Evolutionary conservation across 257 asterid genomes (phyloP), one percentile per base, ranked within the genome.

Genomic region (Gardenia jasminoides): DNA sequence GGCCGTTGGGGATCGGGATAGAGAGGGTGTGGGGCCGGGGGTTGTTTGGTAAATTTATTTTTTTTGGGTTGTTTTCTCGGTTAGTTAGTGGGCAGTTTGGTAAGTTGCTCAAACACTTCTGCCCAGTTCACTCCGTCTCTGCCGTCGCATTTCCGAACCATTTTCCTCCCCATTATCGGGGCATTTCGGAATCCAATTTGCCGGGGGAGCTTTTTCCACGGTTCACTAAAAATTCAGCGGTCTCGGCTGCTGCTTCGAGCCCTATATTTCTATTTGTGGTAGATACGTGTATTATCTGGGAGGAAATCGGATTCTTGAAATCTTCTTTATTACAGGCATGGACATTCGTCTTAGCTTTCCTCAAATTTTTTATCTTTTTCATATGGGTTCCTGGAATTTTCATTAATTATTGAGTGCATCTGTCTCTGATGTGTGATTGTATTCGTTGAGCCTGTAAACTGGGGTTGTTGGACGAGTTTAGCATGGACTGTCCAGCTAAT

Each of bases 171-270:
- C 92, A 91, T 79, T 95, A 93, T 84, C 99, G 93, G 87, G 88
- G 91, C 54, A 93, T 95, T 31, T 89, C 97, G 12, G 99, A 95
- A 10, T 87, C 92, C 73, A 91, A 86, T 83, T 76, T 93, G 70
- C 99, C 99, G 4, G 99, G 96, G 24, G 98, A 95, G 88, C 94
- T 95, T 39, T 95, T 90, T 75, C 96, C 99, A 28, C 98, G 92
- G 84, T 88, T 86, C 74, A 95, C 98, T 19, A 93, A 72, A 39
- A 83, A 82, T 30, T 59, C 81, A 16, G 66, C 87, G 61, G 90
- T 88, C 75, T 31, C 77, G 80, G 82, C 83, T 70, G 84, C 86
- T 75, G 75, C 83, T 36, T 43, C 85, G 12, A 74, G 31, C 52
- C 84, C 87, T 78, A 90, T 96, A n/a, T 91, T 88, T 76, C 82